Evolutionary conservation across 2,329 filamentous ascomycete species (phyloP).

Genomic region (Grosmannia huntii): DNA sequence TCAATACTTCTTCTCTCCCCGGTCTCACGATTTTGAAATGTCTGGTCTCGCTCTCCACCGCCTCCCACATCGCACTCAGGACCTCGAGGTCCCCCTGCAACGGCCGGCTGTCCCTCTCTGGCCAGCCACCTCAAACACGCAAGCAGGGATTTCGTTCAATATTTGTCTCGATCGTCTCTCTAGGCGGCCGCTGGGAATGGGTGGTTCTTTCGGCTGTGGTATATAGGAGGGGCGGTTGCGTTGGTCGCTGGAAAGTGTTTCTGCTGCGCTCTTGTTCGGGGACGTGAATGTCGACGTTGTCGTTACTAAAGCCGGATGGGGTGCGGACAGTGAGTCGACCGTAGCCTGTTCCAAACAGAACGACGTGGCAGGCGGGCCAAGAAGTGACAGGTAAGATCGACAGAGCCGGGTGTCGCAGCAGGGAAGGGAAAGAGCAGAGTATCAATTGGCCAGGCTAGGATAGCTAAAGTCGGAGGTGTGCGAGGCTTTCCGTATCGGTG

Average conservation of each 20-base stretch:
- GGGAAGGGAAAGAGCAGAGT: background rate
- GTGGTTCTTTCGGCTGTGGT: background rate
- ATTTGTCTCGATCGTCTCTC: background rate
- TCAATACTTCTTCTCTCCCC: background rate
- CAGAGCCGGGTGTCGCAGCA: background rate
- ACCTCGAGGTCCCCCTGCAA: conserved; percentile 18
- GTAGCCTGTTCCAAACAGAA: background rate
- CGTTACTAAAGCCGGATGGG: background rate
- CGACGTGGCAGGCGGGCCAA: background rate
- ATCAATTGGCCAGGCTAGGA: background rate
- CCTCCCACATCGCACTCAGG: conserved; percentile 31
- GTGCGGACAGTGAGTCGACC: background rate
- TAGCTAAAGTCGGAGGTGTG: background rate
- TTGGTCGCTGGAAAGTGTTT: background rate
- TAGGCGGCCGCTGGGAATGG: background rate
- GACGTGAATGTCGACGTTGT: background rate
- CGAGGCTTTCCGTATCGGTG: background rate
- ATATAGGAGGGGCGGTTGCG: background rate
- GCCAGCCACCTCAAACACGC: background rate
- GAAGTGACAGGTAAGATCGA: background rate
- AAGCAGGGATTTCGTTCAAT: background rate
- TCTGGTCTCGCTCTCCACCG: conserved; percentile 24
- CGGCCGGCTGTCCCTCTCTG: background rate
- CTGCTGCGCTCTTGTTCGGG: background rate
- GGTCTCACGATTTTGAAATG: background rate